phyloP scores from a whole-genome alignment of 345 rosid genomes.

The Chamaenerion angustifolium region DNA sequence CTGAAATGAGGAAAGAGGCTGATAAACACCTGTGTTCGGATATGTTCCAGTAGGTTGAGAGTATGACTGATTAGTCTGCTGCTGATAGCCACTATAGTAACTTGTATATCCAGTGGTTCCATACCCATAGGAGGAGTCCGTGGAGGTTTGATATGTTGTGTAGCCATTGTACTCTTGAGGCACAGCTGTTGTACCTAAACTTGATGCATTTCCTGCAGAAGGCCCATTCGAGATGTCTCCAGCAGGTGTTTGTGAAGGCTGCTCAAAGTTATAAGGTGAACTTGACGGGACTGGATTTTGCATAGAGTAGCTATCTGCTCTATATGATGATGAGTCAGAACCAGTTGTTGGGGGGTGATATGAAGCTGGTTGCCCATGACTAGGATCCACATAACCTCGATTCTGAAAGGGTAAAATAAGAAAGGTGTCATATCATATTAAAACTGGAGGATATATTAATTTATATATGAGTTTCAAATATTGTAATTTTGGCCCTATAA shows the following conservation, averaged over 20 bases:
- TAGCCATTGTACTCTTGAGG: slow-evolving; percentile 58
- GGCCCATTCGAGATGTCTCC: slow-evolving; percentile 38
- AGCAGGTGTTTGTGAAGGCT: slow-evolving; percentile 32
- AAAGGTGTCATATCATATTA: neutral
- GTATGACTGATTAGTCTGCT: slow-evolving; percentile 60
- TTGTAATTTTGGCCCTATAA: no score
- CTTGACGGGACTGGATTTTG: slow-evolving; percentile 44
- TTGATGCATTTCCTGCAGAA: slow-evolving; percentile 42
- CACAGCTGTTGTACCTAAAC: slow-evolving; percentile 38
- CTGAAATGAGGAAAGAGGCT: slow-evolving; percentile 99
- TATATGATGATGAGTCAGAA: slow-evolving; percentile 31
- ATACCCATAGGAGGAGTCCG: slow-evolving; percentile 50
- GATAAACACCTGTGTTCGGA: slow-evolving; percentile 99
- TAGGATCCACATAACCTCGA: slow-evolving; percentile 45
- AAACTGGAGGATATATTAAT: neutral
- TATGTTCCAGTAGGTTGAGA: slow-evolving; percentile 80
- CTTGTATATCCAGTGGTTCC: slow-evolving; percentile 57
- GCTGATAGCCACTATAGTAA: slow-evolving; percentile 66
- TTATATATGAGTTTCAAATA: no score
- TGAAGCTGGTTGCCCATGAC: slow-evolving; percentile 42
- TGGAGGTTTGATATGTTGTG: slow-evolving; percentile 41
- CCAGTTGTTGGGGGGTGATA: slow-evolving; percentile 32
- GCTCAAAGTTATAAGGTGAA: slow-evolving; percentile 39
- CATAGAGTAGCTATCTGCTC: slow-evolving; percentile 33
- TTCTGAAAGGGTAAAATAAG: slow-evolving; percentile 21